phyloP scores from a whole-genome alignment of 805 yeast species.

The Saturnispora halmiae region DNA sequence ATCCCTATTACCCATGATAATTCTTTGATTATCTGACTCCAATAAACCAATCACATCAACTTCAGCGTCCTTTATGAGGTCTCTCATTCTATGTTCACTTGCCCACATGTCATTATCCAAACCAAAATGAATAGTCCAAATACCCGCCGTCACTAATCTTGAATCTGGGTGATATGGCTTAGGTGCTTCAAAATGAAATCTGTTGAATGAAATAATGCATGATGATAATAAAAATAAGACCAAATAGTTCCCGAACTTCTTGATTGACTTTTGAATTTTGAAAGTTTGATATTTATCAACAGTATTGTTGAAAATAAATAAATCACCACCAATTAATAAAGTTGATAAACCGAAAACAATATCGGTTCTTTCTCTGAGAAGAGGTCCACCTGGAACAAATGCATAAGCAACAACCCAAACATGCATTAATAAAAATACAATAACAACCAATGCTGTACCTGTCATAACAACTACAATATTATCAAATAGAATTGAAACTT shows the following conservation, averaged over 20 bases:
- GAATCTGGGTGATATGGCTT: constrained; percentile 61
- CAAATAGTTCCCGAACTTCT: constrained; percentile 20
- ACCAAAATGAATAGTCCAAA: constrained; percentile 98
- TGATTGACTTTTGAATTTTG: constrained; percentile 7
- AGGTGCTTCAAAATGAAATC: constrained; percentile 55
- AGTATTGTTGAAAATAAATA: constrained; percentile 26
- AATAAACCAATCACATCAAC: constrained; percentile 84
- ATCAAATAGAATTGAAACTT: constrained; percentile 29
- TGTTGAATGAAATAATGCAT: constrained; percentile 42
- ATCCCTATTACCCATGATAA: constrained; percentile 93
- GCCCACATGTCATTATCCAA: constrained; percentile 98
- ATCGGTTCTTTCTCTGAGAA: constrained; percentile 83
- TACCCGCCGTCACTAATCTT: constrained; percentile 81
- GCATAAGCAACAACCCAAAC: constrained; percentile 99
- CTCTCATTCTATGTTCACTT: constrained; percentile 80
- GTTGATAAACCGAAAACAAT: constrained; percentile 54
- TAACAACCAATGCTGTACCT: constrained; percentile 39
- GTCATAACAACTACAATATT: constrained; percentile 47
- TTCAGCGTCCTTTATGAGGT: constrained; percentile 75
- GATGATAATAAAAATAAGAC: constrained; percentile 36
- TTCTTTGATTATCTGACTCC: constrained; percentile 89
- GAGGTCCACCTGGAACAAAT: constrained; percentile 89
- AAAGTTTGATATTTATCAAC: background rate
- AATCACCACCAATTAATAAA: constrained; percentile 40
- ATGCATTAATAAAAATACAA: constrained; percentile 62